Base-by-base conservation (phyloP, 2,329 filamentous ascomycete genomes). In the Neofusicoccum parvum region DNA sequence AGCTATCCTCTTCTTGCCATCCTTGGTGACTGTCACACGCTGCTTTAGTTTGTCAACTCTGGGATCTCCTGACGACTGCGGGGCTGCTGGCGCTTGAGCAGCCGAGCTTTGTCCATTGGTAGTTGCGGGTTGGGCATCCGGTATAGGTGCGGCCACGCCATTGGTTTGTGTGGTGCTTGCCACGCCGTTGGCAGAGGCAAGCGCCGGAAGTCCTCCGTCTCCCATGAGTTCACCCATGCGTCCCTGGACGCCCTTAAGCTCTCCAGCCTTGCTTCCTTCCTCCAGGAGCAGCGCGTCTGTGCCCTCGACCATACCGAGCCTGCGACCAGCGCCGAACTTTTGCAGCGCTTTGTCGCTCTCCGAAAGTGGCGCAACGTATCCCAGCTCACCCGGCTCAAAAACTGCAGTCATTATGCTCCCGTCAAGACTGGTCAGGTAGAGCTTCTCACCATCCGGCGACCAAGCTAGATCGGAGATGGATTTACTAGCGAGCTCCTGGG, bases 141-240 rank as follows among this genome's bases (percentile, higher is more conserved):
- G 53, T 17, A 64, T 48, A 45, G 69, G 67, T 50, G 74, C 71
- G 56, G 72, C 69, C 32, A 69, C 68, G 34, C 83, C 84, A 67
- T 86, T 86, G 17, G 81, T 79, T 32, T 76, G 69, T 12, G 75
- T 66, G 17, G 76, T 73, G 6, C 73, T 76, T 37, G 77, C 73
- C 12, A 76, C 74, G 15, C 82, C 83, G 69, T 92, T 76, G 75
- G 80, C 62, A 46, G 87, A 87, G 3, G 83, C 81, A 3, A 85
- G 78, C 2, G 85, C 81, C 2, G 62, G 49, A 48, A 36, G 14
- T 7, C 62, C 64, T 39, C 53, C 84, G 73, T 97, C 94, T 5
- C 94, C 94, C 95, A 99, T 99, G 43, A 99, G 80, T n/a, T 94
- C 94, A 12, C 95, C 95, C 95, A 99, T 99, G 69, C 94, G 88